phyloP scores from a whole-genome alignment of 2,329 filamentous ascomycete species.

The Stemphylium vesicarium region DNA sequence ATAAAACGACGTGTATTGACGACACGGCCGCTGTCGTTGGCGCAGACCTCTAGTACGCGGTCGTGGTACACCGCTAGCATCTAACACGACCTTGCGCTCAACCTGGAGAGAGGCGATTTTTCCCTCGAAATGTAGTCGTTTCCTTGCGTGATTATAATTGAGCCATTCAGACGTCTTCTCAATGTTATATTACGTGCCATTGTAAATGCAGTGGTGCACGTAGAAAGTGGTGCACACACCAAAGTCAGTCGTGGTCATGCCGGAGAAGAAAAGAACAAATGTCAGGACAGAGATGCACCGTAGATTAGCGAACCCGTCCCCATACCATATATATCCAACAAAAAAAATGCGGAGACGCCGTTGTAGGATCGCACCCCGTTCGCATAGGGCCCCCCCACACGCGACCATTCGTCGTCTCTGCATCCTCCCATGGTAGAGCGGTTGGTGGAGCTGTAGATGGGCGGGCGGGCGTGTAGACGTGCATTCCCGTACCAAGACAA shows the following conservation, averaged over 20 bases:
- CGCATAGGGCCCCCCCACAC: neutral
- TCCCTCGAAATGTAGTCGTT: too few relatives aligned
- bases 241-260: neutral
- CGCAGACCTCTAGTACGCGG: neutral
- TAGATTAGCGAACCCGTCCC: neutral
- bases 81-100: neutral
- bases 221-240: neutral
- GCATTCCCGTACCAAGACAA: neutral
- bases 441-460: too few relatives aligned
- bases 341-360: neutral
- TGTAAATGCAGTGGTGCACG: too few relatives aligned
- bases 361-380: neutral
- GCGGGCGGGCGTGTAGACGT: too few relatives aligned
- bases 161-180: too few relatives aligned
- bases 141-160: too few relatives aligned
- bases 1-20: neutral
- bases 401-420: neutral
- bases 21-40: neutral
- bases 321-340: neutral
- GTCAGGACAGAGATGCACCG: neutral
- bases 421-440: too few relatives aligned
- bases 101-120: too few relatives aligned
- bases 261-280: neutral
- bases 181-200: too few relatives aligned
- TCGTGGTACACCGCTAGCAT: neutral